A percentile compares a stretch with the other conserved stretches of the same genome.
These are phyloP conservation scores for Cryptosporidium ubiquitum DNA, from an alignment of 169 alveolate species.

Conservation along the genomic window DNA sequence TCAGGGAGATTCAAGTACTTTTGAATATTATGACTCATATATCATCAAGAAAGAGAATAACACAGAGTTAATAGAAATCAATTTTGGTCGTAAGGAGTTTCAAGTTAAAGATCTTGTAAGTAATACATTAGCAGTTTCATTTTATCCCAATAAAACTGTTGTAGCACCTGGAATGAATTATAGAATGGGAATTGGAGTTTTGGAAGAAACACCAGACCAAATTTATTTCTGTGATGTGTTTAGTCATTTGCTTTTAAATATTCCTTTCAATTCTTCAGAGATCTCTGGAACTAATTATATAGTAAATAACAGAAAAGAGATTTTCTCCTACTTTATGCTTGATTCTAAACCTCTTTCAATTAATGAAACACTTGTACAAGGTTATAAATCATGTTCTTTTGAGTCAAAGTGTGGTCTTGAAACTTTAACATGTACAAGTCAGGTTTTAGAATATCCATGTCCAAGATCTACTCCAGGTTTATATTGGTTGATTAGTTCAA, in stretches of 20 bases:
- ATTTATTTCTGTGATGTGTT: background rate
- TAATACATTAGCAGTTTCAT: background rate
- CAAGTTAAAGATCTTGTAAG: background rate
- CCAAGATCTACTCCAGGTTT: constrained; percentile 58
- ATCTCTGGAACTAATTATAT: background rate
- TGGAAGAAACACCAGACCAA: background rate
- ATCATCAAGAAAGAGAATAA: background rate
- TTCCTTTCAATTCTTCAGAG: background rate
- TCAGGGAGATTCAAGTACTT: background rate
- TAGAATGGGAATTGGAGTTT: background rate
- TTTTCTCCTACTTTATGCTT: constrained; percentile 38
- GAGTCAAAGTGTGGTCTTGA: constrained; percentile 45
- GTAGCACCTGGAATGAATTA: background rate
- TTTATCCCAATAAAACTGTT: constrained; percentile 29
- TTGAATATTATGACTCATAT: constrained; percentile 12
- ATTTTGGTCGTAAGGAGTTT: constrained; percentile 1
- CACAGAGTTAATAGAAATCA: background rate
- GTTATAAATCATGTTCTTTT: constrained; percentile 44
- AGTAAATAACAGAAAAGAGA: constrained; percentile 10
- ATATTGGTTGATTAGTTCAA: constrained; percentile 26
- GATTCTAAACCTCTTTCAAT: background rate
- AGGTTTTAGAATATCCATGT: constrained; percentile 15
- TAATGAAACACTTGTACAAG: background rate
- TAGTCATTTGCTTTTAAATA: background rate
- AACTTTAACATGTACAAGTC: constrained; percentile 22